Evolutionary conservation across 2,329 filamentous ascomycete genomes (phyloP).

Genomic region (Helminthosporium solani): DNA sequence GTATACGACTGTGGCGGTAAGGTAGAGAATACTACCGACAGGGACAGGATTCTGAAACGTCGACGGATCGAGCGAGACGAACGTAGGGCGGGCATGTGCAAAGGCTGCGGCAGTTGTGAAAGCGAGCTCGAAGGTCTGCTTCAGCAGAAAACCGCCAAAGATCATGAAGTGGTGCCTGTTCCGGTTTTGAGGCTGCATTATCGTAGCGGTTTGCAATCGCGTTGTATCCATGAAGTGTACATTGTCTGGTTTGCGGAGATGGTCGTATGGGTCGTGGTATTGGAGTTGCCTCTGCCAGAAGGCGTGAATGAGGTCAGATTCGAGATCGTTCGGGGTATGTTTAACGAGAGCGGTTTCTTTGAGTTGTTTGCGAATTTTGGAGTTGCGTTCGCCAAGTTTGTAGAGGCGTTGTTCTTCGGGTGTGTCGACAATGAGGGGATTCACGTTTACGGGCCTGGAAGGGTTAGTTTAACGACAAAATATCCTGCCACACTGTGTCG

Average conservation of each 20-base stretch:
- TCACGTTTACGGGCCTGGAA: slow-evolving; percentile 60
- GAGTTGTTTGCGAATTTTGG: slow-evolving; percentile 64
- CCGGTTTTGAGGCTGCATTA: slow-evolving; percentile 74
- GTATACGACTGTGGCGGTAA: slow-evolving; percentile 71
- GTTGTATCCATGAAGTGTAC: slow-evolving; percentile 64
- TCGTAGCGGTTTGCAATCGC: slow-evolving; percentile 64
- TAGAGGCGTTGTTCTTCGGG: slow-evolving; percentile 65
- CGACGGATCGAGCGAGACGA: slow-evolving; percentile 70
- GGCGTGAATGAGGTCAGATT: slow-evolving; percentile 69
- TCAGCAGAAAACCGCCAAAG: slow-evolving; percentile 72
- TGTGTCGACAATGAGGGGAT: slow-evolving; percentile 62
- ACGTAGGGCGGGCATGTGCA: slow-evolving; percentile 67
- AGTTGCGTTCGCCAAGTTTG: slow-evolving; percentile 64
- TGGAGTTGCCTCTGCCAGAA: slow-evolving; percentile 70
- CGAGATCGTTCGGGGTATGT: slow-evolving; percentile 68
- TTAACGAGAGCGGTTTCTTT: slow-evolving; percentile 62
- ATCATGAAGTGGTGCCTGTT: slow-evolving; percentile 76
- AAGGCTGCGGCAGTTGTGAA: slow-evolving; percentile 74
- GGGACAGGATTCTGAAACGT: slow-evolving; percentile 76
- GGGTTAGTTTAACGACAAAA: slow-evolving; percentile 1
- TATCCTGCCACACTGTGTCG: too few species aligned
- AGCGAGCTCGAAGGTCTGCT: slow-evolving; percentile 73
- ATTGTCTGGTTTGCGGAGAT: slow-evolving; percentile 57
- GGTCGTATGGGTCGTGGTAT: slow-evolving; percentile 62
- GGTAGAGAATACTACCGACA: slow-evolving; percentile 71